Percentiles rank a stretch among this genome's conserved stretches.
Conservation (phyloP, 2,329 filamentous ascomycete genomes). For the Aspergillus fischeri region DNA sequence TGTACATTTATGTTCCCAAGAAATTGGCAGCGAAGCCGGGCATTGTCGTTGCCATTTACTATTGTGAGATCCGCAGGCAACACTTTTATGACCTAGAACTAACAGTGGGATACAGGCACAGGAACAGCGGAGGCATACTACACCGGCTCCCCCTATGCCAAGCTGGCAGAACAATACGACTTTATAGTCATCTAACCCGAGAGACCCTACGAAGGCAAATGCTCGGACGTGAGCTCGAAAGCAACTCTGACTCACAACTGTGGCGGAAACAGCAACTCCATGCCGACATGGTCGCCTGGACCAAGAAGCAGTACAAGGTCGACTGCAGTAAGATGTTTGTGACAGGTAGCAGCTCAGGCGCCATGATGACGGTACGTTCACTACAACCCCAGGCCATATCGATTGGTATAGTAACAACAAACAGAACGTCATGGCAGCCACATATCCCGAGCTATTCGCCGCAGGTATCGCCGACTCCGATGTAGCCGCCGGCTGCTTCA, state of each 20-base stretch:
- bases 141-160: conserved; percentile 50
- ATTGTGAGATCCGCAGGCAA: conserved; percentile 39
- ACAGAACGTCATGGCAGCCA: conserved; percentile 19
- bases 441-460: conserved; percentile 18
- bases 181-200: conserved; percentile 54
- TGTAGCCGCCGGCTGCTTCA: conserved; percentile 20
- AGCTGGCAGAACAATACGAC: conserved; percentile 42
- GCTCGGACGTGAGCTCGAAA: conserved; percentile 56
- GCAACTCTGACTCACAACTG: conserved; percentile 29
- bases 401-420: neutral
- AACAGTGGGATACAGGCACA: neutral
- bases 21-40: conserved; percentile 45
- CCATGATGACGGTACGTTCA: conserved; percentile 18
- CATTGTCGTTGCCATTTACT: conserved; percentile 55
- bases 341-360: conserved; percentile 14
- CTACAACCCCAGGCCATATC: neutral
- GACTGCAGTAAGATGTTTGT: conserved; percentile 24
- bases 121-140: conserved; percentile 42
- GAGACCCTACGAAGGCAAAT: conserved; percentile 49
- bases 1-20: conserved; percentile 51
- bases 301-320: conserved; percentile 29
- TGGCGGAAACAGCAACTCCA: conserved; percentile 38
- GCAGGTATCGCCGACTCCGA: conserved; percentile 20
- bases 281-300: conserved; percentile 41
- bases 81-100: neutral